Percentiles rank a stretch among this genome's conserved stretches.
phyloP scores from a whole-genome alignment of 331 rosid genomes.

The Cydonia oblonga region DNA sequence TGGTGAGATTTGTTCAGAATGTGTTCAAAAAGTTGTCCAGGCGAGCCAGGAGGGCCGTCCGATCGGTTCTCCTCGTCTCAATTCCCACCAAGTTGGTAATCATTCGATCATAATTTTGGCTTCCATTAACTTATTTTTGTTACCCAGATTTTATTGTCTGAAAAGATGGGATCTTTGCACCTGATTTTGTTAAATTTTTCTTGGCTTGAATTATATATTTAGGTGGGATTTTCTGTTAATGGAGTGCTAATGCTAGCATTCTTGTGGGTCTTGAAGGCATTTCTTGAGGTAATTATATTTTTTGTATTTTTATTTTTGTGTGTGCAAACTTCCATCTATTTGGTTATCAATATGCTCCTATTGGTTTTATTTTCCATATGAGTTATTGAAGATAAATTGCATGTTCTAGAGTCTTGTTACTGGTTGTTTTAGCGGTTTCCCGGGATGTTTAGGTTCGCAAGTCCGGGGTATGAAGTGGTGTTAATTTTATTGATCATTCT shows the following conservation, averaged over 20 bases:
- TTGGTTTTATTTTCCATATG: background rate
- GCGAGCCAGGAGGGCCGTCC: conserved; percentile 55
- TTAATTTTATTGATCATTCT: background rate
- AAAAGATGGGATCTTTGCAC: background rate
- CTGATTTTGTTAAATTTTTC: background rate
- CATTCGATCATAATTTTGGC: background rate
- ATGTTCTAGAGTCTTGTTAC: background rate
- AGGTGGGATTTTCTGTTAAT: conserved; percentile 69
- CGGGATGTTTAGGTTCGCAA: background rate
- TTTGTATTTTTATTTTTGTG: too few relatives aligned
- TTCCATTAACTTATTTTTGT: background rate
- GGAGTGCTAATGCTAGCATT: conserved; percentile 60
- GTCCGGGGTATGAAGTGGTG: background rate
- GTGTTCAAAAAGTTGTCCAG: conserved; percentile 55
- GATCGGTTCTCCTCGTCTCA: conserved; percentile 62
- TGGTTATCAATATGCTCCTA: background rate
- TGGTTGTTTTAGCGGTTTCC: background rate
- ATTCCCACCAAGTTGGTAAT: conserved; percentile 54
- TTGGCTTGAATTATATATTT: background rate
- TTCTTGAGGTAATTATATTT: conserved; percentile 50
- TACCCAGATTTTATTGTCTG: background rate
- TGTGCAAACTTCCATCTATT: background rate
- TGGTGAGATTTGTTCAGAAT: conserved; percentile 54
- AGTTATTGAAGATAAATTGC: background rate
- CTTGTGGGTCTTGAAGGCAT: conserved; percentile 71